Evolutionary conservation across 768 basidiomycete genomes (phyloP), one percentile per base, ranked within the genome.

Genomic region (Mycena metata): DNA sequence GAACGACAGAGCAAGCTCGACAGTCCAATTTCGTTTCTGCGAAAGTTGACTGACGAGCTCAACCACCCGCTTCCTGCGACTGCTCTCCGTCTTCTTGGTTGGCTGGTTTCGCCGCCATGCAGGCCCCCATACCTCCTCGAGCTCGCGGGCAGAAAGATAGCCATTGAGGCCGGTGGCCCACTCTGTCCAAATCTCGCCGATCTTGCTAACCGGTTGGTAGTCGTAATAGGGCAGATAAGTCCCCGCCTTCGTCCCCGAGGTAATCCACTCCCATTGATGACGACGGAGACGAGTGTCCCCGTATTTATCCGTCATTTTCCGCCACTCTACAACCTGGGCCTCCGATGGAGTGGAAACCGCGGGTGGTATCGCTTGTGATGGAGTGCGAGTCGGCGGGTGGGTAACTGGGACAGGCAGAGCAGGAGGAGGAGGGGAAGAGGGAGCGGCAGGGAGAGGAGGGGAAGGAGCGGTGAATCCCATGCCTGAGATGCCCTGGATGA

Each of bases 151-250:
- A 2, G 65, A 66, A 0, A 66, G 56, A 21, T 42, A 66, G 4
- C 65, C 65, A 35, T 46, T 54, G 30, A 66, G 26, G 7, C 57
- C 65, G 8, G 19, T 36, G 4, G 49, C 33, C 49, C 50, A 60
- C 30, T 66, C 65, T 0, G 50, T 60, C 64, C 64, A 65, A 13
- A 58, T 65, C 39, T 59, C 56, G 6, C 55, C 58, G 13, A 65
- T 65, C 35, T 58, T 58, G 7, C 21, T 2, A 2, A 51, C 45
- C 1, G 42, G 21, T 16, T 65, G 64, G 26, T 41, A 65, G 4
- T 8, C 47, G 54, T 64, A 64, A 21, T 35, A 46, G 3, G 52
- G 62, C n/a, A 64, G 30, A 19, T 55, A 63, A 3, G 54, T 46
- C 16, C 56, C 56, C 5, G 26, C 0, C 10, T 47, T 21, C 12